These are phyloP conservation scores for Acacia crassicarpa DNA, from an alignment of 306 rosid species.

Conservation along the genomic window DNA sequence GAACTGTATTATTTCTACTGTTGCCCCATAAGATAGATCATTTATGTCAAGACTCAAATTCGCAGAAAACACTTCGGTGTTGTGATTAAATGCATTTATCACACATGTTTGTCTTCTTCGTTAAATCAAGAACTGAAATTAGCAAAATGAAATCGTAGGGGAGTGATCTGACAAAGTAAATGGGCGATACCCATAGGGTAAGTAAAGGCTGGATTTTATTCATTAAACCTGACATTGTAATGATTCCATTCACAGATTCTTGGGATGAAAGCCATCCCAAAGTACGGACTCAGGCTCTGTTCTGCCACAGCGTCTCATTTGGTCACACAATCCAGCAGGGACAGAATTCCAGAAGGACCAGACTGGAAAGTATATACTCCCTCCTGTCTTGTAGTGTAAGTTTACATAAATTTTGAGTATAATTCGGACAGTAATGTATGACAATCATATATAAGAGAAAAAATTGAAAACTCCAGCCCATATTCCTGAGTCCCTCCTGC, in stretches of 20 bases:
- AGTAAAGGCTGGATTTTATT: background rate
- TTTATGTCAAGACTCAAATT: background rate
- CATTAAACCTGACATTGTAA: background rate
- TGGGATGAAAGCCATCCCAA: background rate
- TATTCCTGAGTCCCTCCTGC: background rate
- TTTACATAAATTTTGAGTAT: background rate
- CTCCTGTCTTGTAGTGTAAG: too few species aligned
- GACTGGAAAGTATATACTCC: too few species aligned
- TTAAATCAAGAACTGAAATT: background rate
- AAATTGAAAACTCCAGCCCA: background rate
- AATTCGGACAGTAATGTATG: background rate
- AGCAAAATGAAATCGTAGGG: background rate
- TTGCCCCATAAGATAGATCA: background rate
- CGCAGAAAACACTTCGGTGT: background rate
- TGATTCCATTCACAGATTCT: background rate
- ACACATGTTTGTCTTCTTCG: background rate
- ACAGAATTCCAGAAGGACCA: background rate
- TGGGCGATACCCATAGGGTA: background rate
- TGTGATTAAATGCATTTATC: background rate
- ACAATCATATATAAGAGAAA: too few species aligned
- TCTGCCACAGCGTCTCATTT: background rate
- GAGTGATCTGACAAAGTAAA: background rate
- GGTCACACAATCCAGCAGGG: background rate
- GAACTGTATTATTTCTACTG: background rate
- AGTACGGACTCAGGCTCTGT: background rate